phyloP scores from a whole-genome alignment of 805 yeast species.

The Wickerhamiella cacticola region DNA sequence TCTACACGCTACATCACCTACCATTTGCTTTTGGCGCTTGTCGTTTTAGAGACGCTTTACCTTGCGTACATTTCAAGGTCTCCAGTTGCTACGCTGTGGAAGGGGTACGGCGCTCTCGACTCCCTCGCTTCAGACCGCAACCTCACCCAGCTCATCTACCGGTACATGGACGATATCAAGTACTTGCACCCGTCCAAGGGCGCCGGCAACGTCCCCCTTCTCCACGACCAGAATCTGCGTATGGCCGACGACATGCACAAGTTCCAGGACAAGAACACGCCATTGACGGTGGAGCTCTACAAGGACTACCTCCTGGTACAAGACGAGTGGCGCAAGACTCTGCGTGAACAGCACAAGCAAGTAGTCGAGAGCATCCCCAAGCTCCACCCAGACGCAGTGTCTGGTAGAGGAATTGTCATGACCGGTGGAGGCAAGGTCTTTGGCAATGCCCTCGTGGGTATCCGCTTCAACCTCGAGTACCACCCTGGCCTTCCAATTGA shows the following conservation, averaged over 20 bases:
- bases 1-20: neutral
- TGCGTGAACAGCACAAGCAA: constrained; percentile 4
- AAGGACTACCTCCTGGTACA: constrained; percentile 3
- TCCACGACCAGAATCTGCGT: neutral
- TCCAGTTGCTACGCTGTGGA: neutral
- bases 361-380: constrained; percentile 7
- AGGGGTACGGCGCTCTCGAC: neutral
- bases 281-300: constrained; percentile 4
- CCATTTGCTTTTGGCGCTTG: neutral
- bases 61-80: neutral
- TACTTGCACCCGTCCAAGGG: constrained; percentile 4
- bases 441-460: constrained; percentile 54
- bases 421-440: constrained; percentile 76
- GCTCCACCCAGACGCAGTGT: neutral
- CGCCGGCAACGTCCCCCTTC: constrained; percentile 2
- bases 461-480: constrained; percentile 49
- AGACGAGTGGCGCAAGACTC: neutral
- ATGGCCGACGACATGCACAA: constrained; percentile 6
- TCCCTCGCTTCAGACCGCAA: neutral
- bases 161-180: neutral
- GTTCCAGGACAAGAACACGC: neutral
- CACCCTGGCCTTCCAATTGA: constrained; percentile 68
- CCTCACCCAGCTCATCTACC: neutral
- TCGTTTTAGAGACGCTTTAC: neutral
- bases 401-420: constrained; percentile 45